Conservation (phyloP, 179 eudicot genomes). For the Patellifolia procumbens region DNA sequence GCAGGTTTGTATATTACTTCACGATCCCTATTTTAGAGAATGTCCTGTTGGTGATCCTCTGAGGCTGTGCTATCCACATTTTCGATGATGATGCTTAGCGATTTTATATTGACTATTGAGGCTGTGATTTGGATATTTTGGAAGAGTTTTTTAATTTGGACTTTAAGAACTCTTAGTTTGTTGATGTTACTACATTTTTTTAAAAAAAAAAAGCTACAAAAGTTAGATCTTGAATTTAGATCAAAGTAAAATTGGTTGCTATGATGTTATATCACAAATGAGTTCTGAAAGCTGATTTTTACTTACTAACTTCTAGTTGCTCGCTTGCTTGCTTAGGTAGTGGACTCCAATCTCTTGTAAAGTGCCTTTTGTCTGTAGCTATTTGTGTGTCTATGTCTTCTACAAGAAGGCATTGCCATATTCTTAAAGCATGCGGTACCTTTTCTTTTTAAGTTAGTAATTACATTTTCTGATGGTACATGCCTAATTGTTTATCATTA, state of each 20-base stretch:
- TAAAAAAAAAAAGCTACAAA: too few relatives aligned
- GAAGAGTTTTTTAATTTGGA: not conserved
- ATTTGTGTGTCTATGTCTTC: not conserved
- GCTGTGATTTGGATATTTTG: not conserved
- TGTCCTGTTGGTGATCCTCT: not conserved
- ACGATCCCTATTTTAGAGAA: not conserved
- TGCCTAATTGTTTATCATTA: too few relatives aligned
- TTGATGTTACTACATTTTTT: not conserved
- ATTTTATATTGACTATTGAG: too few relatives aligned
- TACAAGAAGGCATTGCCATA: not conserved
- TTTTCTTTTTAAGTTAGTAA: too few relatives aligned
- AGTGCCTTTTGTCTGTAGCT: not conserved
- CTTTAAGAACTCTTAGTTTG: too few relatives aligned
- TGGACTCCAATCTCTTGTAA: not conserved
- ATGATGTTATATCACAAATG: not conserved
- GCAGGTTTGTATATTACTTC: constrained; percentile 17
- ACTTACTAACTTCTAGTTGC: too few relatives aligned
- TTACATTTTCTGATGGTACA: too few relatives aligned
- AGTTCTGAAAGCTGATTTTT: too few relatives aligned
- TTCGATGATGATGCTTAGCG: not conserved
- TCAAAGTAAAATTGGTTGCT: not conserved
- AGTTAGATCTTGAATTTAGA: not conserved
- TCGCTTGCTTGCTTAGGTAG: too few relatives aligned
- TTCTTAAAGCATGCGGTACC: not conserved
- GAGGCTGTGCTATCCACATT: not conserved